Percentiles rank a stretch among this genome's conserved stretches.
Conservation (phyloP, 805 yeast genomes). For the Ogataea pini region DNA sequence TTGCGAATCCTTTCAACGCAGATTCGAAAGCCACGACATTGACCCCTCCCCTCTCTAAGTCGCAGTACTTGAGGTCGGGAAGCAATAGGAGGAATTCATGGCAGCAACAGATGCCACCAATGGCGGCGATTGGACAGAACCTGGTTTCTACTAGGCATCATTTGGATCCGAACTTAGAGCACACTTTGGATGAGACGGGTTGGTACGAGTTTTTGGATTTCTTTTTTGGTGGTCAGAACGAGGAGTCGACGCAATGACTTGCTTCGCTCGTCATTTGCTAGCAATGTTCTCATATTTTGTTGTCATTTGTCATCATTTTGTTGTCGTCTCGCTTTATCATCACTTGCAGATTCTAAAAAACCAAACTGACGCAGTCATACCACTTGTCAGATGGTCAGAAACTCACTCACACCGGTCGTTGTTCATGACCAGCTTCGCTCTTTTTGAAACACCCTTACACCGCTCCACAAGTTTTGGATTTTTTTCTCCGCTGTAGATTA, state of each 20-base stretch:
- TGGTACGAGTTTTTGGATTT: conserved; percentile 32
- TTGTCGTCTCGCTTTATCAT: too few relatives aligned
- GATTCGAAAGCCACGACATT: conserved; percentile 1
- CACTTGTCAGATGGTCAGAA: too few relatives aligned
- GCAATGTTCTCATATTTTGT: too few relatives aligned
- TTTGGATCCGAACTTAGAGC: conserved; percentile 6
- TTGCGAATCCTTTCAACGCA: conserved; percentile 17
- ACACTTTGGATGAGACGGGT: conserved; percentile 29
- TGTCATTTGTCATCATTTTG: too few relatives aligned
- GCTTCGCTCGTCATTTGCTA: not conserved
- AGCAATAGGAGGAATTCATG: not conserved
- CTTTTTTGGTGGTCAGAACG: conserved; percentile 21
- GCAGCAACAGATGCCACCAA: not conserved
- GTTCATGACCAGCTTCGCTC: too few relatives aligned
- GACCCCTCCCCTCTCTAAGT: conserved; percentile 12
- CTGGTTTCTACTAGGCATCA: not conserved
- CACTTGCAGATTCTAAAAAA: too few relatives aligned
- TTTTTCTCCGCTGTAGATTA: not conserved
- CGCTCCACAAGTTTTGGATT: too few relatives aligned
- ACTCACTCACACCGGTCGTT: too few relatives aligned
- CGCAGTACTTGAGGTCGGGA: conserved; percentile 24
- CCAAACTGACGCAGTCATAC: too few relatives aligned
- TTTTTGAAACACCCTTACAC: not conserved
- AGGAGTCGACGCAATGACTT: not conserved
- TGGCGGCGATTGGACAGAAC: too few relatives aligned